A percentile compares a stretch with the other conserved stretches of the same genome.
Evolutionary conservation across 2,329 filamentous ascomycete genomes (phyloP).

Genomic region (Xylariaceae sp.): DNA sequence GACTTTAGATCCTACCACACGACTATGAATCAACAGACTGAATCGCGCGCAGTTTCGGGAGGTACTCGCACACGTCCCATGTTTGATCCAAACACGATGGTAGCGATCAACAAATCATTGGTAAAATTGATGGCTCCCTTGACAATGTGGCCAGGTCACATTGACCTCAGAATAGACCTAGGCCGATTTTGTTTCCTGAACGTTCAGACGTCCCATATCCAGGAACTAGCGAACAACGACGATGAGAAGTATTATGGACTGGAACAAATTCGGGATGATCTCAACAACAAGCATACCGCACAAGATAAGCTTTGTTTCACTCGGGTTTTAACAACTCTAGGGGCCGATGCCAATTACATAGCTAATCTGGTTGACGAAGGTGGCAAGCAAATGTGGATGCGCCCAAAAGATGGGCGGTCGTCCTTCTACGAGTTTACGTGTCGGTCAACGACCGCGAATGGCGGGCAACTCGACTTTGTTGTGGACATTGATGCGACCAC

Average conservation of each 20-base stretch:
- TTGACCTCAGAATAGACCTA: conserved; percentile 16
- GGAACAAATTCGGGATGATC: conserved; percentile 4
- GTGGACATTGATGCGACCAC: conserved; percentile 27
- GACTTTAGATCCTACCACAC: conserved; percentile 10
- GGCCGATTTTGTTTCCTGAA: conserved; percentile 17
- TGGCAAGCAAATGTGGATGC: conserved; percentile 18
- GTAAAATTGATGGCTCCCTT: conserved; percentile 7
- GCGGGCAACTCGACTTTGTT: conserved; percentile 15
- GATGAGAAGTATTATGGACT: conserved; percentile 12
- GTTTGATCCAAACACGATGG: conserved; percentile 15
- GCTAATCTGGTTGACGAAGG: conserved; percentile 10
- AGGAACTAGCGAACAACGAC: conserved; percentile 4
- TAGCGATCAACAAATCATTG: conserved; percentile 12
- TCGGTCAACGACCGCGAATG: conserved; percentile 2
- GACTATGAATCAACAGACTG: conserved; percentile 23
- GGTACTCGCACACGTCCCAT: neutral
- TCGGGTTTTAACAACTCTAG: conserved; percentile 13
- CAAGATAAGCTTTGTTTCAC: conserved; percentile 12
- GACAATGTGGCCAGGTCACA: conserved; percentile 12
- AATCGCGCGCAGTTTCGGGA: neutral
- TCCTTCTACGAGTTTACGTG: conserved; percentile 28
- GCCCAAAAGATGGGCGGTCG: conserved; percentile 10
- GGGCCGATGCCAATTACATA: conserved; percentile 27
- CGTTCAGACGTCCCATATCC: conserved; percentile 5
- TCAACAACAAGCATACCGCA: conserved; percentile 10